phyloP scores from a whole-genome alignment of 2,329 filamentous ascomycete genomes.

The Aspergillus flavus region DNA sequence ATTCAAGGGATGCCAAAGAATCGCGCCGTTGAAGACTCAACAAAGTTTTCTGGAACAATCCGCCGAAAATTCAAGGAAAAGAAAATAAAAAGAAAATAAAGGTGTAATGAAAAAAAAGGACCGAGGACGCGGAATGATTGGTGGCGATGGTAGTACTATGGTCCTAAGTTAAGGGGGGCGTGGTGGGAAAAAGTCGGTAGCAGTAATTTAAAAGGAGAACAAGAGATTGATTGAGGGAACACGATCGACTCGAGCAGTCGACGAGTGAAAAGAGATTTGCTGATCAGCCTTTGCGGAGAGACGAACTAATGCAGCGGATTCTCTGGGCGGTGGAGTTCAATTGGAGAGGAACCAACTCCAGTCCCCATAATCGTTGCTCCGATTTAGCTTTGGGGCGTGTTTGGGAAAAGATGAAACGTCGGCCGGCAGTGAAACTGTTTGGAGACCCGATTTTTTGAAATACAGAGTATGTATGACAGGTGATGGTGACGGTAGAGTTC shows the following conservation, averaged over 20 bases:
- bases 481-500: background rate
- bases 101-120: constrained; percentile 2
- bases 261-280: constrained; percentile 20
- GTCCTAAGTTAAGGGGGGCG: background rate
- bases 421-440: background rate
- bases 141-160: background rate
- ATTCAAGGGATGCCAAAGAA: constrained; percentile 14
- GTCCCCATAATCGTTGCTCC: background rate
- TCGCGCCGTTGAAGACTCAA: background rate
- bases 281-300: constrained; percentile 21
- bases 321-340: constrained; percentile 14
- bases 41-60: constrained; percentile 15
- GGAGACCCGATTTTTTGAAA: background rate
- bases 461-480: background rate
- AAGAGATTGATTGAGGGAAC: background rate
- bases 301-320: constrained; percentile 20
- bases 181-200: background rate
- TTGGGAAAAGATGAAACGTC: background rate
- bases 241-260: background rate
- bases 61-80: constrained; percentile 10
- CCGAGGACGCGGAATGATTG: constrained; percentile 10
- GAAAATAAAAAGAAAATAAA: background rate
- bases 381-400: background rate
- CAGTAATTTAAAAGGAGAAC: constrained; percentile 5
- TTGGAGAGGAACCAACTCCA: background rate